phyloP scores from a whole-genome alignment of 345 rosid genomes.

The Arabis alpina region DNA sequence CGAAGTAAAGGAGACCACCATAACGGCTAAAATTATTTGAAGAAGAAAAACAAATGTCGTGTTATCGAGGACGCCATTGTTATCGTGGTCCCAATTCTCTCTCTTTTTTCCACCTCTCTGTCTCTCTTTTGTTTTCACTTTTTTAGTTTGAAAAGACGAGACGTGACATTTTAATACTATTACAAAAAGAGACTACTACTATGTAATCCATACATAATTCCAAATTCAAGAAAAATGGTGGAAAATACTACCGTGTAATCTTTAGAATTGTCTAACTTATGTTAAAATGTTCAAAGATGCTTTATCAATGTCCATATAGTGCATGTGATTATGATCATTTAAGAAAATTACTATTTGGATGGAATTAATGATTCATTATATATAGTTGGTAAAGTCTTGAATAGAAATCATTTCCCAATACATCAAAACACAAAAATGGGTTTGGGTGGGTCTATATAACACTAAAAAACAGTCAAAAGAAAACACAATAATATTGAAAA shows the following conservation, averaged over 20 bases:
- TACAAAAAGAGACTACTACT: too few species aligned
- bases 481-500: not conserved
- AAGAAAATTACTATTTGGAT: not conserved
- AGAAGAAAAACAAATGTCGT: slow-evolving; percentile 58
- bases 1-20: not conserved
- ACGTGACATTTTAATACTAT: slow-evolving; percentile 30
- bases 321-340: slow-evolving; percentile 5
- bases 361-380: not conserved
- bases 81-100: slow-evolving; percentile 34
- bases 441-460: slow-evolving; percentile 20
- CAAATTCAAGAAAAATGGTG: too few species aligned
- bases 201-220: too few species aligned
- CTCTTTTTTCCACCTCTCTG: not conserved
- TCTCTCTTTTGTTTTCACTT: slow-evolving; percentile 16
- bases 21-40: slow-evolving; percentile 33
- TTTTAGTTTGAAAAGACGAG: slow-evolving; percentile 40
- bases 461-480: not conserved
- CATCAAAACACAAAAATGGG: slow-evolving; percentile 19
- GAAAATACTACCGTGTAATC: too few species aligned
- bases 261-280: too few species aligned
- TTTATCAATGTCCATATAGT: too few species aligned
- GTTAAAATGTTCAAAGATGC: too few species aligned
- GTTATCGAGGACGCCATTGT: slow-evolving; percentile 6
- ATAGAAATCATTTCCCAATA: slow-evolving; percentile 28
- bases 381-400: slow-evolving; percentile 18